Base-by-base conservation (phyloP, 257 asterid species). In the Galeopsis tetrahit region DNA sequence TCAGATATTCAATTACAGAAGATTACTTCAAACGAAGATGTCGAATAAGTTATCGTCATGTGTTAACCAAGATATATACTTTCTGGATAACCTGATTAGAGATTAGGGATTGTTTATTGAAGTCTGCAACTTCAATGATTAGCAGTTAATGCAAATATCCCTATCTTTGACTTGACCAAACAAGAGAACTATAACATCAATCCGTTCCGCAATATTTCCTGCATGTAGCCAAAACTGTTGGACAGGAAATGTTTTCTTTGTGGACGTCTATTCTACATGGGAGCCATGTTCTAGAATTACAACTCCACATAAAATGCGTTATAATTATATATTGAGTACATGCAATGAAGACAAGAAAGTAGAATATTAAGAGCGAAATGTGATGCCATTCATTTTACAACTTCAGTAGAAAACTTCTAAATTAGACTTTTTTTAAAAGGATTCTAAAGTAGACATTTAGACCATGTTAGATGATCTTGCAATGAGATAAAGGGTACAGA, bases 331-430 rank as follows among this genome's bases (percentile, higher is more conserved):
- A 53, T 21, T 15, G 9, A 53, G 6, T 39, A 17, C 13, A 63
- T 42, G 7, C 28, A 48, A 64, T 64, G 57, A 21, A 7, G 55
- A 43, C 39, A 64, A 64, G 55, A 64, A 64, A 64, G 70, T 64
- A 43, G 56, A 31, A 42, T 42, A 64, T 34, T 14, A 15, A 53
- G 59, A 17, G 59, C 4, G 2, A 4, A 53, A 53, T 51, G 31
- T n/a, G 58, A 51, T 6, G 58, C 58, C 32, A 51, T 1, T 1
- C 58, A 51, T n/a, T 7, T 17, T 48, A 48, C 59, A 17, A 55
- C 13, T 55, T 55, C 61, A 55, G 61, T 15, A 55, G 43, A 39
- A 53, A 53, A 53, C 33, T 53, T 17, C 60, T 53, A 48, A n/a
- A 48, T 48, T 48, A 48, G 55, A 48, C 21, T 17, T 17, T 53